Base-by-base conservation (phyloP, 768 basidiomycete species). In the Cytidiella melzeri region DNA sequence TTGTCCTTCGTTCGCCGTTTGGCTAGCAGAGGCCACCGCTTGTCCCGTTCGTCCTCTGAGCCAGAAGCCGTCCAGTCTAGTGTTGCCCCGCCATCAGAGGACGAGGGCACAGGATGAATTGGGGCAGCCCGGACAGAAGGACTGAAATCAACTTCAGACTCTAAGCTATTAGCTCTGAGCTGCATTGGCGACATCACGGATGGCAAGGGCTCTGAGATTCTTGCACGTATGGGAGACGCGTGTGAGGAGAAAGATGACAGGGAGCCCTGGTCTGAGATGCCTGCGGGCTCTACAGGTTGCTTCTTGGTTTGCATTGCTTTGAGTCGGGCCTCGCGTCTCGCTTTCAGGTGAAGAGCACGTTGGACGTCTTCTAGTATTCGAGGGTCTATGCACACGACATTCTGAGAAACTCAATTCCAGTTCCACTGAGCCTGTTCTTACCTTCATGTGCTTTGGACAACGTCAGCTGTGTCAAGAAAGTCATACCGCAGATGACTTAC, bases 301-400 rank as follows among this genome's bases (percentile, higher is more conserved):
- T 52, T 50, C 27, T 53, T 52, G 3, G 59, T 55, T 34, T 56
- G 53, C 18, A 52, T 47, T 5, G 68, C 58, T 52, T 67, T 67
- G 25, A 78, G 61, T 37, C 86, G 80, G 44, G 84, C 84, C 57
- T 88, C 87, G 23, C 86, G 78, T 42, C 83, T 75, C 23, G 85
- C 83, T 64, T 89, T 88, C 45, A 87, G 67, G 49, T 77, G 80
- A 25, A 91, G 61, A 4, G 85, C 87, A 46, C 80, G 79, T 56
- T 89, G 84, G 5, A 91, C 85, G 54, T 90, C 88, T 62, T 84
- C 86, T 46, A 90, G 63, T 53, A 91, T 83, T 56, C 74, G 75
- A n/a, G 87, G 84, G 68, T 91, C 87, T 91, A 25, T 12, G 18
- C 39, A 43, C 26, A 19, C 25, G 34, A 55, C 48, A 25, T 41